phyloP scores from a whole-genome alignment of 2,329 filamentous ascomycete genomes.

The Pseudogymnoascus sp. region DNA sequence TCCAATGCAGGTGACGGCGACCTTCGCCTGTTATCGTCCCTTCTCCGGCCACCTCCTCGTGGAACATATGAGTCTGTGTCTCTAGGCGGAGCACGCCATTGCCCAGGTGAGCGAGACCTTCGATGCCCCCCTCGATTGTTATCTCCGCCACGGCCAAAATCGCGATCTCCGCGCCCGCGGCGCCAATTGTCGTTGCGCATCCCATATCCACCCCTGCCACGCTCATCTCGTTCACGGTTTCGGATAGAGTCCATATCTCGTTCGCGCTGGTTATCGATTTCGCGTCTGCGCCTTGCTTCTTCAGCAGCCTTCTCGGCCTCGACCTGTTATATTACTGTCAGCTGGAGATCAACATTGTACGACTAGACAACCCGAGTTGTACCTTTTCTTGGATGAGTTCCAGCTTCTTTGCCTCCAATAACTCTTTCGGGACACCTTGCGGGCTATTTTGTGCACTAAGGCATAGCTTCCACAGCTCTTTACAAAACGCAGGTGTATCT shows the following conservation, averaged over 20 bases:
- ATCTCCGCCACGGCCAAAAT: conserved; percentile 34
- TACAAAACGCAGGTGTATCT: conserved; percentile 81
- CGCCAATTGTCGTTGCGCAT: conserved; percentile 37
- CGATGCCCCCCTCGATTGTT: conserved; percentile 37
- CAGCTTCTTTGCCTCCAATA: conserved; percentile 91
- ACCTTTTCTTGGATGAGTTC: conserved; percentile 96
- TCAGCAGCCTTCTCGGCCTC: conserved; percentile 77
- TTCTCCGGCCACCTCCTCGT: conserved; percentile 24
- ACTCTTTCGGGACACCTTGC: conserved; percentile 86
- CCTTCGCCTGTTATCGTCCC: conserved; percentile 26
- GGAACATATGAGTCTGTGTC: conserved; percentile 30
- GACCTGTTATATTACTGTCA: conserved; percentile 43
- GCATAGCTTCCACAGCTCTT: conserved; percentile 86
- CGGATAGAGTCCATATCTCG: conserved; percentile 61
- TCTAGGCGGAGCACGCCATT: conserved; percentile 26
- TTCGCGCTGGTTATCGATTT: conserved; percentile 64
- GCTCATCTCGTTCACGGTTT: conserved; percentile 53
- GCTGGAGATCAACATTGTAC: background rate
- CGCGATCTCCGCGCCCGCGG: conserved; percentile 45
- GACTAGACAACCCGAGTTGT: conserved; percentile 16
- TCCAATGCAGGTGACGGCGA: conserved; percentile 17
- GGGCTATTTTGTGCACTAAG: conserved; percentile 83
- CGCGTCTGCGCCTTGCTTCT: conserved; percentile 61
- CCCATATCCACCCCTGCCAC: conserved; percentile 42
- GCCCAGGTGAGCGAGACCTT: conserved; percentile 37